Base-by-base conservation (phyloP, 2,329 filamentous ascomycete species). In the Neofusicoccum umdonicola region DNA sequence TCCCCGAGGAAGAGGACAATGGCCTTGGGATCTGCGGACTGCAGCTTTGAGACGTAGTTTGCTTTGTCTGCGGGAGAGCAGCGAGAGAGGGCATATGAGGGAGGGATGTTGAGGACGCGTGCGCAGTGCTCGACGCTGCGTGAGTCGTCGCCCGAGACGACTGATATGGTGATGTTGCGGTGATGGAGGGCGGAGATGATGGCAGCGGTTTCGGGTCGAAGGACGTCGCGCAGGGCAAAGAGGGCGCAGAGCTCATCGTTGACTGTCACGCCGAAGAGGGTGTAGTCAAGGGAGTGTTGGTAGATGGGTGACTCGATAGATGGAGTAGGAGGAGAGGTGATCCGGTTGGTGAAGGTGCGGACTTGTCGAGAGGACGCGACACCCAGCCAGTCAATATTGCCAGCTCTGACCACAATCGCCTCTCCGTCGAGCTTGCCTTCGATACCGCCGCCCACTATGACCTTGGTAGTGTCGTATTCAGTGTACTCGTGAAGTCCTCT, bases 1-100 rank as follows among this genome's bases (percentile, higher is more conserved):
- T 94, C 91, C 39, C 91, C 91, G 58, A 85, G 84, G 74, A 94
- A 93, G 5, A 93, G 75, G 17, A 91, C 84, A 1, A 83, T 68
- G n/a, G 68, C 71, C 1, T 12, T 13, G 3, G 31, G 13, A 17
- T 27, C 4, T 6, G 52, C 52, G 7, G 17, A 11, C 34, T 75
- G 74, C 0, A 80, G 65, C 2, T 68, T 56, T 11, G 71, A 68
- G 60, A 88, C 75, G 70, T 87, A 88, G 2, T 76, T 71, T 27
- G 81, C 78, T 69, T 89, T 89, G 66, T 85, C 79, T 2, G 75
- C 75, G 0, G 87, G 86, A 0, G 80, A 81, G 71, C 81, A 80
- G 31, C 81, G 77, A 7, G 79, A 78, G 15, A 75, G 77, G 2
- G 81, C 76, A 34, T 84, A 79, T 4, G 54, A 27, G 3, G 64